Base-by-base conservation (phyloP, 495 filamentous ascomycete genomes). In the Sordaria brevicollis region DNA sequence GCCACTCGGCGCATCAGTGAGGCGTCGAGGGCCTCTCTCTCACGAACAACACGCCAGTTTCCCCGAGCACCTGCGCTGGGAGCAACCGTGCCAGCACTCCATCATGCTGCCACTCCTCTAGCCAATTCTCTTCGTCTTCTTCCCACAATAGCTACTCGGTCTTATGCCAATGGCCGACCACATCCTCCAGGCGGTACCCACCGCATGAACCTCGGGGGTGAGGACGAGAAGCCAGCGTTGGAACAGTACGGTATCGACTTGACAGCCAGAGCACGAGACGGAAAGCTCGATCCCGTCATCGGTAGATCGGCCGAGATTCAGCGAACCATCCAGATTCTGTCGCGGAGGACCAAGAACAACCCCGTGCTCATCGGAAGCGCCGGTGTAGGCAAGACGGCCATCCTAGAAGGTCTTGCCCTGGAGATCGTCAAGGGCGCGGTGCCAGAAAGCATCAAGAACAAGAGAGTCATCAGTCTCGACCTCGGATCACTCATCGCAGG, bases 201-300 rank as follows among this genome's bases (percentile, higher is more conserved):
- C 80, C 92, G 91, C 66, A 97, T 98, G 93, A 87, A 97, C 79
- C 74, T 97, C 69, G 87, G 93, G 36, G 92, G 88, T 41, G 89
- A 90, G 74, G 86, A 87, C 15, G 89, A 97, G 78, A 93, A 97
- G 77, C 80, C 92, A 6, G 93, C 95, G 2, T 79, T 98, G 35
- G 94, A 97, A 78, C 86, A 96, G 78, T 99, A 89, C 77, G 95
- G 95, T 68, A 84, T 96, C 68, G 94, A 99, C 78, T 83, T 99
- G 67, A 98, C 95, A 9, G 92, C 88, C 7, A 88, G 86, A 74
- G 95, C 95, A 34, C 92, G 85, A 76, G 90, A 89, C 33, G 95
- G 95, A 62, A 97, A 97, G 78, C 85, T 99, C 6, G 95, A 99
- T 74, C 95, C 95, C 1, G 93, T 98, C 6, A 97, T 99, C 79